These are phyloP conservation scores for Chytridiales sp. DNA, from an alignment of 371 early-diverging fungal genomes.

Conservation along the genomic window DNA sequence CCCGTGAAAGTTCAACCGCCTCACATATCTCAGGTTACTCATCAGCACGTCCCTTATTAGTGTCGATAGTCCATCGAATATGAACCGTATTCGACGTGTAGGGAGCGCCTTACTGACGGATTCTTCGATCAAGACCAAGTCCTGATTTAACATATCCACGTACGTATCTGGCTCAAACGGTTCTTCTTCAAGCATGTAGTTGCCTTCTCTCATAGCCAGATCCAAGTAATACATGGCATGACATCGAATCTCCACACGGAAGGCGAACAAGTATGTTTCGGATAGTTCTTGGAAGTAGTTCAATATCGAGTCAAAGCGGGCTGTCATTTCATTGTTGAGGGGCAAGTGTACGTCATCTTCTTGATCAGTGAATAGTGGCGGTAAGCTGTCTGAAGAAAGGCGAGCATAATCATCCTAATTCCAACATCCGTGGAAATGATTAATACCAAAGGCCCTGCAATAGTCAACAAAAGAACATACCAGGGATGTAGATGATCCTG, in stretches of 20 bases:
- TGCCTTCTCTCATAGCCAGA: constrained; percentile 86
- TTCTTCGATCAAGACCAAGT: constrained; percentile 75
- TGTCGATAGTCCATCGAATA: constrained; percentile 79
- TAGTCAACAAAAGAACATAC: background rate
- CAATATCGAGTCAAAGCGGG: constrained; percentile 49
- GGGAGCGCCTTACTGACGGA: constrained; percentile 66
- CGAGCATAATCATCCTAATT: constrained; percentile 17
- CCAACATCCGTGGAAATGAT: background rate
- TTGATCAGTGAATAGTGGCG: constrained; percentile 27
- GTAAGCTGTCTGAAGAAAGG: constrained; percentile 39
- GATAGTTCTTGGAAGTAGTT: constrained; percentile 70
- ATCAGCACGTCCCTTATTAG: constrained; percentile 69
- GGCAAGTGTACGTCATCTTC: constrained; percentile 34
- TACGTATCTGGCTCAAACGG: constrained; percentile 84
- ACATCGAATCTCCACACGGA: constrained; percentile 81
- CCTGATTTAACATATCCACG: constrained; percentile 74
- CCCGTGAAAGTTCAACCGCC: constrained; percentile 70
- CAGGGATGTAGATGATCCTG: constrained; percentile 12
- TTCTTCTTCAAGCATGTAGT: constrained; percentile 70
- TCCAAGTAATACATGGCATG: constrained; percentile 88
- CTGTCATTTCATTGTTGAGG: constrained; percentile 31
- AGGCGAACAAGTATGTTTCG: constrained; percentile 73
- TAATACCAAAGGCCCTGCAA: background rate
- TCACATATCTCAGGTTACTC: constrained; percentile 72
- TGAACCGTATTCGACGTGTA: constrained; percentile 65